phyloP scores from a whole-genome alignment of 768 basidiomycete species.

The Mycena vulgaris region DNA sequence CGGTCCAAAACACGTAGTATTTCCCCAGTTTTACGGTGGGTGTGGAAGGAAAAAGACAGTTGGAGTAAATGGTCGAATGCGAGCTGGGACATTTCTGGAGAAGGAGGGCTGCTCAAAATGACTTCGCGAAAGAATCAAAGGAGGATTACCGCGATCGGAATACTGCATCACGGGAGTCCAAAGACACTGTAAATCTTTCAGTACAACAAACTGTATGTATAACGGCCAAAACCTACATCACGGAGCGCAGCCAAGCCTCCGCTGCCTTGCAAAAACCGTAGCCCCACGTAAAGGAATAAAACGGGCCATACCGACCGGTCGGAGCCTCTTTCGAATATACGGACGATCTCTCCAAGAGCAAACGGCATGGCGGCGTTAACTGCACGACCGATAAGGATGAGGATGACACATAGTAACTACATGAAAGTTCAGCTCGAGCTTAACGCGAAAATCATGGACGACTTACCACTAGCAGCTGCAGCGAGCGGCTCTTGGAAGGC shows the following conservation, averaged over 20 bases:
- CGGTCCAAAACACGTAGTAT: constrained; percentile 86
- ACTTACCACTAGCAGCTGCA: constrained; percentile 81
- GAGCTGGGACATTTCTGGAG: constrained; percentile 85
- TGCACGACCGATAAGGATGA: constrained; percentile 83
- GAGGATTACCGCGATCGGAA: constrained; percentile 74
- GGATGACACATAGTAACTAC: constrained; percentile 76
- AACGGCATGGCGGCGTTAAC: constrained; percentile 83
- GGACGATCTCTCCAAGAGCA: constrained; percentile 77
- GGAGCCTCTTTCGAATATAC: constrained; percentile 64
- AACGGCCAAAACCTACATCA: constrained; percentile 55
- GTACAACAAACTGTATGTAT: background rate
- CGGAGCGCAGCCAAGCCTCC: constrained; percentile 83
- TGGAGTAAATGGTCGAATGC: constrained; percentile 92
- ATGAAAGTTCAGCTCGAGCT: constrained; percentile 7
- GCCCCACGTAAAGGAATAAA: constrained; percentile 75
- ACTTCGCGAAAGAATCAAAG: background rate
- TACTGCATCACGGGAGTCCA: constrained; percentile 95
- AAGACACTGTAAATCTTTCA: constrained; percentile 60
- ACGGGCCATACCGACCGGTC: constrained; percentile 75
- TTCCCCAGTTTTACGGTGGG: constrained; percentile 88
- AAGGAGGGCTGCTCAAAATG: constrained; percentile 14
- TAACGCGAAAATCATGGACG: constrained; percentile 3
- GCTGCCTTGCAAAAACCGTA: constrained; percentile 83
- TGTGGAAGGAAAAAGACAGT: constrained; percentile 89
- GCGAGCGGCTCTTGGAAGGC: constrained; percentile 76